Evolutionary conservation across 148 eudicot species (phyloP), one percentile per base, ranked within the genome.

Genomic region (Simmondsia chinensis): DNA sequence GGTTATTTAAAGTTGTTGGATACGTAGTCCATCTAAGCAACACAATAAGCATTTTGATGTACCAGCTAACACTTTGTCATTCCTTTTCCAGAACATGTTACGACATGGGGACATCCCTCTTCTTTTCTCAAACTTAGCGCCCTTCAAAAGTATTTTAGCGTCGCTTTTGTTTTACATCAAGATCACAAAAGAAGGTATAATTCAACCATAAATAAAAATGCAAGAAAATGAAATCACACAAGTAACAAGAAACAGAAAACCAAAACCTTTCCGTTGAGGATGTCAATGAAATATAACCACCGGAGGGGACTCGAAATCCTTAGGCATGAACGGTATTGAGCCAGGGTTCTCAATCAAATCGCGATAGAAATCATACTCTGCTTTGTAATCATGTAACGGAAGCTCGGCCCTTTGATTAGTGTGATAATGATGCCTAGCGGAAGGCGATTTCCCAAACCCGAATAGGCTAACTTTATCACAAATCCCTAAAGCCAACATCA

Each of bases 351-450:
- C 56, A 17, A 73, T 74, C 53, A 88, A 57, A 78, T 78, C 91
- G n/a, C 32, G 54, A 35, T 88, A 88, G 18, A 83, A 61, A 32
- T 84, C 80, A 52, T 88, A 88, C 65, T 88, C 97, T 1, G 97
- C 94, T 33, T 69, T 55, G 34, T 83, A 88, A 57, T 88, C 97
- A 42, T 88, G 97, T 48, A 84, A 53, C 9, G 29, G 44, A 5
- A 88, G 77, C 76, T 88, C 97, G 3, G 73, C 71, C 60, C 69
- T 88, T 55, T 88, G 97, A 39, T 71, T 80, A 1, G 91, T 83
- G 59, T 88, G 94, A 55, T 88, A 88, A 57, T 89, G 97, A 43
- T 89, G 97, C 68, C 70, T 80, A 3, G 87, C 79, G 0, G 39
- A 30, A 11, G 33, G 52, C 9, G 77, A 73, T 52, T 89, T 89